A percentile compares a stretch with the other conserved stretches of the same genome.
These are phyloP conservation scores for Aspergillus ellipticus DNA, from an alignment of 495 filamentous ascomycete species.

Conservation along the genomic window DNA sequence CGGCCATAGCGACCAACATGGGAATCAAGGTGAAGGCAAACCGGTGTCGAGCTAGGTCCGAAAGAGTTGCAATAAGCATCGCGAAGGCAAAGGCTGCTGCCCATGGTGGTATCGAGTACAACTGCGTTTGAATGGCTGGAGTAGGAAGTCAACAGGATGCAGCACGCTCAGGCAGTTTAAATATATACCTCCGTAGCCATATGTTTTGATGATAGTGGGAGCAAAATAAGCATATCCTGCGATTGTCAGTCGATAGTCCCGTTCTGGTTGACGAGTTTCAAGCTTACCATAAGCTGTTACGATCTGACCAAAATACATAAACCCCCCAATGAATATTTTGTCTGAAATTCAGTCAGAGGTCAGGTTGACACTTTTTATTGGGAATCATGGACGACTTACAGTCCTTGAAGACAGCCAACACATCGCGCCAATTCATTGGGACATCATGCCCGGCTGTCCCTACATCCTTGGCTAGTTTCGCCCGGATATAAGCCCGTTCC, in stretches of 20 bases:
- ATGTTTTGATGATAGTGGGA: constrained; percentile 68
- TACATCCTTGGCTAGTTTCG: constrained; percentile 72
- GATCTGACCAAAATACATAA: constrained; percentile 83
- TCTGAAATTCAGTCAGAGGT: constrained; percentile 29
- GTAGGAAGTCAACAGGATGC: constrained; percentile 20
- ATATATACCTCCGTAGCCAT: constrained; percentile 51
- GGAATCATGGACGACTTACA: constrained; percentile 37
- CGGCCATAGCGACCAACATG: constrained; percentile 61
- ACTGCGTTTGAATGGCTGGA: constrained; percentile 67
- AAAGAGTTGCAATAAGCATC: constrained; percentile 65
- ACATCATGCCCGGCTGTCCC: constrained; percentile 68
- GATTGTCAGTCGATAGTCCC: not conserved
- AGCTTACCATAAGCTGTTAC: constrained; percentile 75
- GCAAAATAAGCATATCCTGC: constrained; percentile 69
- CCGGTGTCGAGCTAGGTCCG: constrained; percentile 69
- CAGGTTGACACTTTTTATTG: not conserved
- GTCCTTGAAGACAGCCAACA: constrained; percentile 71
- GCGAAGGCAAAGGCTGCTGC: constrained; percentile 73
- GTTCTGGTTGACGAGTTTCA: not conserved
- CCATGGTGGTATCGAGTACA: constrained; percentile 84
- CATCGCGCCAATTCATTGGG: constrained; percentile 58
- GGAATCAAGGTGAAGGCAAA: constrained; percentile 68
- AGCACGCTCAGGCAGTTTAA: not conserved
- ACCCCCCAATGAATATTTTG: constrained; percentile 70
- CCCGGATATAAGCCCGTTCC: constrained; percentile 70